phyloP scores from a whole-genome alignment of 169 alveolate genomes.

The Eimeria acervulina region DNA sequence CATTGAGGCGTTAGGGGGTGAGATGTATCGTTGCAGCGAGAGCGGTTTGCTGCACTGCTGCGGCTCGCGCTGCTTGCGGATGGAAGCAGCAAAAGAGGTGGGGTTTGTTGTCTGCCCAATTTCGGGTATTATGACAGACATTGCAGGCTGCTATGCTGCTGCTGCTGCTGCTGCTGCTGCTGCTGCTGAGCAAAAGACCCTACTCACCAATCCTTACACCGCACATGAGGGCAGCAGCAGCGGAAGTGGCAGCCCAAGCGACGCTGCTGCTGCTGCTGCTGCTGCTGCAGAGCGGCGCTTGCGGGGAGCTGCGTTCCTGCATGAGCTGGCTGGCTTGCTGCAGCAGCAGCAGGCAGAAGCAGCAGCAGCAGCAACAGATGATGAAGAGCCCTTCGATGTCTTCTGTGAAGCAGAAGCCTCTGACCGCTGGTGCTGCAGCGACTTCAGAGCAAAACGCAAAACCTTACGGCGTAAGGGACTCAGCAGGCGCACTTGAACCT shows the following conservation, averaged over 20 bases:
- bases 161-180: too few relatives aligned
- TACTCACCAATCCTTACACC: background rate
- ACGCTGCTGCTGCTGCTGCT: conserved; percentile 3
- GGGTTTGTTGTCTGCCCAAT: conserved; percentile 10
- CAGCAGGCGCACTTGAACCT: too few relatives aligned
- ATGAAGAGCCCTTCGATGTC: background rate
- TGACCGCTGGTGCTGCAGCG: background rate
- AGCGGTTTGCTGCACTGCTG: conserved; percentile 46
- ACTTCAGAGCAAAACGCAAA: too few relatives aligned
- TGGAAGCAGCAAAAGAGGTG: conserved; percentile 49
- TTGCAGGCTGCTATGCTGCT: conserved; percentile 35
- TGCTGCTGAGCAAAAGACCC: background rate
- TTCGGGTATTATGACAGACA: conserved; percentile 25
- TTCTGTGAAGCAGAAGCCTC: background rate
- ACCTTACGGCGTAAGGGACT: too few relatives aligned
- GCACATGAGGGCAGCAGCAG: background rate
- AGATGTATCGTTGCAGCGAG: conserved; percentile 1
- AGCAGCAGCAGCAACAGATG: conserved; percentile 8
- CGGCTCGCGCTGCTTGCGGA: conserved; percentile 38
- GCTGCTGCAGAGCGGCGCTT: background rate
- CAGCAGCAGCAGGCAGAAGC: conserved; percentile 68
- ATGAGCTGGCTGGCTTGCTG: conserved; percentile 17
- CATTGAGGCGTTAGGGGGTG: background rate
- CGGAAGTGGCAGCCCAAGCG: background rate
- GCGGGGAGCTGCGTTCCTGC: background rate